Conservation (phyloP, 2,329 filamentous ascomycete genomes). For the Bisporella sp. region DNA sequence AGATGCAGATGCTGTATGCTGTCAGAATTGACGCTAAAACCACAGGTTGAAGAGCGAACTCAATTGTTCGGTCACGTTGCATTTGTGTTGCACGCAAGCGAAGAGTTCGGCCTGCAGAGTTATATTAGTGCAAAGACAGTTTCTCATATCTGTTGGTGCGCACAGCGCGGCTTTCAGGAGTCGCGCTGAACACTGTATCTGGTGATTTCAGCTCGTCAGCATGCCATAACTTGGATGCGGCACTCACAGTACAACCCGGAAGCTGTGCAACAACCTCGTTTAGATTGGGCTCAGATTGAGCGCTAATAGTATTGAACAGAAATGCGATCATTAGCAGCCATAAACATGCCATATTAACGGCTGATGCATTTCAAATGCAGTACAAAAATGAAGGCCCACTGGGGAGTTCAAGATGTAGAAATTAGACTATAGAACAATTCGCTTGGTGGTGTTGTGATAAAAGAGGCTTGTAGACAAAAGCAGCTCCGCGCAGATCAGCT, state of each 20-base stretch:
- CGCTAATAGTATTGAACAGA: no score
- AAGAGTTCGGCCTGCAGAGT: conserved; percentile 7
- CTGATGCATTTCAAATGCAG: no score
- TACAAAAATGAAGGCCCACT: no score
- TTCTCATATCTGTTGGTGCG: background rate
- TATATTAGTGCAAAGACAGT: conserved; percentile 11
- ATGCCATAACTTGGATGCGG: background rate
- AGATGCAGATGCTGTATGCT: background rate
- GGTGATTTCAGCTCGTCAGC: background rate
- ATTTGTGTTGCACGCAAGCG: conserved; percentile 6
- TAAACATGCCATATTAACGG: no score
- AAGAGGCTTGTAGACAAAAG: no score
- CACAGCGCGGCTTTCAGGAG: background rate
- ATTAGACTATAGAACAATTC: no score
- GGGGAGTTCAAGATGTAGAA: no score
- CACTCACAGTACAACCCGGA: background rate
- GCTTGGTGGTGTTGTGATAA: no score
- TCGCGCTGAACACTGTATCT: background rate
- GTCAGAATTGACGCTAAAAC: background rate
- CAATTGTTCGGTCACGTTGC: conserved; percentile 9
- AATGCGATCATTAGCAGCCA: no score
- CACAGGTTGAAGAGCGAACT: background rate
- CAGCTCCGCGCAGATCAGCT: no score
- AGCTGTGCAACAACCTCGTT: background rate
- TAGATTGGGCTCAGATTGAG: background rate